A percentile compares a stretch with the other conserved stretches of the same genome.
Evolutionary conservation across 495 filamentous ascomycete species (phyloP).

Genomic region (Tuber brumale): DNA sequence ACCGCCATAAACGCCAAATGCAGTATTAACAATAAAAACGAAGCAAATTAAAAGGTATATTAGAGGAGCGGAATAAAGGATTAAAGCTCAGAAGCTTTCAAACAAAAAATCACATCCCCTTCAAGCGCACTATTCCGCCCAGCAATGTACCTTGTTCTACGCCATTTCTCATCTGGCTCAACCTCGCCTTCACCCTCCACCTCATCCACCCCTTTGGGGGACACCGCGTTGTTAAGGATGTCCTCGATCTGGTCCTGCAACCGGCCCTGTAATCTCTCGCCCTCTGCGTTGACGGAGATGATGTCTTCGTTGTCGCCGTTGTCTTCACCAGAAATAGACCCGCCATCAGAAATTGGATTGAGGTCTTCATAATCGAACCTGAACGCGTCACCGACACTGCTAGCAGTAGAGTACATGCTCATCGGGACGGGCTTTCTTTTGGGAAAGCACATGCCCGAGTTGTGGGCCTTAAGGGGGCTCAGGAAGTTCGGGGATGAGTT

Average conservation of each 20-base stretch:
- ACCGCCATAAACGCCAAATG: background rate
- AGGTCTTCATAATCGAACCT: slow-evolving; percentile 13
- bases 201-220: background rate
- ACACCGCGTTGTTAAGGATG: slow-evolving; percentile 7
- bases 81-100: slow-evolving; percentile 2
- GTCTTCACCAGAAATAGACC: background rate
- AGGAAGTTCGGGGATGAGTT: background rate
- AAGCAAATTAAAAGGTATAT: background rate
- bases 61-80: background rate
- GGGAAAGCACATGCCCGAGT: background rate
- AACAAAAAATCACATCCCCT: slow-evolving; percentile 31
- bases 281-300: background rate
- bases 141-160: slow-evolving; percentile 26
- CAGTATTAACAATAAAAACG: background rate
- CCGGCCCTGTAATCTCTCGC: slow-evolving; percentile 13
- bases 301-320: background rate
- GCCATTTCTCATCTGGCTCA: slow-evolving; percentile 8
- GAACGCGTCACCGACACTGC: slow-evolving; percentile 31
- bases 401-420: slow-evolving; percentile 8
- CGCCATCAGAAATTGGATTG: background rate
- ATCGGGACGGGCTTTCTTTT: background rate
- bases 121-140: slow-evolving; percentile 32
- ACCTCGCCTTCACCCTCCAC: slow-evolving; percentile 3
- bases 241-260: slow-evolving; percentile 19
- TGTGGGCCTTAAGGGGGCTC: background rate